Base-by-base conservation (phyloP, 495 filamentous ascomycete species). In the Aspergillus homomorphus region DNA sequence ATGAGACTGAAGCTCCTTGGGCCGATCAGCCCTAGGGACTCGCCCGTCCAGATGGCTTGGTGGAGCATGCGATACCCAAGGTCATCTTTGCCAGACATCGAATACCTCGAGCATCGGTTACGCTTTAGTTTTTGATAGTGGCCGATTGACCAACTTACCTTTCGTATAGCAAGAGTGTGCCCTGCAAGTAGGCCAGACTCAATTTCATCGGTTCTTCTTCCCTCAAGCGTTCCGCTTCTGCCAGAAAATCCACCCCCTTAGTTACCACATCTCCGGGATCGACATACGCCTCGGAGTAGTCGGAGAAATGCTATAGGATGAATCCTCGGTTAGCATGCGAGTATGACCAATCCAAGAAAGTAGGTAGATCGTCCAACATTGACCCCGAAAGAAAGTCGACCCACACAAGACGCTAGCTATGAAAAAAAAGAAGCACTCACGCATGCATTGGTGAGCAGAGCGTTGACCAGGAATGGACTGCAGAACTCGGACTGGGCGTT, bases 381-480 rank as follows among this genome's bases (percentile, higher is more conserved):
- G 12, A 38, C n/a, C n/a, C n/a, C n/a, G n/a, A n/a, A n/a, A n/a
- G n/a, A n/a, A n/a, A 24, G 46, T 50, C 26, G 12, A 50, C 23
- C 46, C 20, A 10, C 26, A 41, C 30, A 53, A 14, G 26, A 30
- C 7, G 20, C 14, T 6, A 21, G 24, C 42, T 42, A 28, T 19
- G 33, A 43, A 8, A 46, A 18, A 33, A 30, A 45, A 8, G 24
- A 41, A 44, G 38, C 20, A 68, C 76, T 51, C 60, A 79, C 76
- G 66, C 76, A 79, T 53, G 76, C 76, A 69, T 75, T 77, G 23
- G 79, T 75, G 51, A 82, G 70, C 52, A 84, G 51, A 15, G 80
- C 76, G 67, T 84, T 83, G 19, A 84, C 80, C 56, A 84, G 67
- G 62, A 81, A 78, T 3, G 79, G 72, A 44, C 73, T 78, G 66